Base-by-base conservation (phyloP, 352 stramenopile genomes). In the Blastocystis sp. region DNA sequence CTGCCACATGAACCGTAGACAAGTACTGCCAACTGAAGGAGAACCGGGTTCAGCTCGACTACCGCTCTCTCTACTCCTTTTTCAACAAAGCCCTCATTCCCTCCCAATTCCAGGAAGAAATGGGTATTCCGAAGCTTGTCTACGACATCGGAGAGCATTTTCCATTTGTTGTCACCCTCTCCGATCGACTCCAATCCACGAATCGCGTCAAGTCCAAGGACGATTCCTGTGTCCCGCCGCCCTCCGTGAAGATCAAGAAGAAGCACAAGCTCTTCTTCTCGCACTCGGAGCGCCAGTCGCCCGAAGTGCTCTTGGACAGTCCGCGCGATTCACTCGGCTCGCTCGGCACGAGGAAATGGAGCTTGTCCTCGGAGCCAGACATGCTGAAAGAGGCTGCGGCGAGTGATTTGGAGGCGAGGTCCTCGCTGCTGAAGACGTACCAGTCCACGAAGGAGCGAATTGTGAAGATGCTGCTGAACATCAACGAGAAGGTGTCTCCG, bases 401-500 rank as follows among this genome's bases (percentile, higher is more conserved):
- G 48, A 17, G 6, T 14, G 48, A 57, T 57, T 14, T 57, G 48
- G 48, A 74, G 17, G 19, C 45, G 64, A 48, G 21, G 17, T 74
- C 64, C 19, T 74, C 64, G 7, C 24, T 74, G 21, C 40, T 74
- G 7, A 74, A 74, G 10, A 63, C 52, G 10, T 68, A 64, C 57
- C 45, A 61, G 9, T 66, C 21, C 21, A 81, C 71, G 28, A 59
- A 61, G 21, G 71, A 81, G 38, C 71, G 38, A 10, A 42, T 81
- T 11, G 71, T 81, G 14, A n/a, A 65, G 52, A 81, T 81, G 71
- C 66, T 43, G 71, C 71, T 81, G 4, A 81, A 81, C 52, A 81
- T 81, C 71, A 81, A 81, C 59, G 71, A 81, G 48, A 63, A 64
- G 38, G 71, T 81, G 2, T 66, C 71, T 38, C 71, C 71, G 10